phyloP scores from a whole-genome alignment of 371 early-diverging fungal species.

The Mucor velutinosus region DNA sequence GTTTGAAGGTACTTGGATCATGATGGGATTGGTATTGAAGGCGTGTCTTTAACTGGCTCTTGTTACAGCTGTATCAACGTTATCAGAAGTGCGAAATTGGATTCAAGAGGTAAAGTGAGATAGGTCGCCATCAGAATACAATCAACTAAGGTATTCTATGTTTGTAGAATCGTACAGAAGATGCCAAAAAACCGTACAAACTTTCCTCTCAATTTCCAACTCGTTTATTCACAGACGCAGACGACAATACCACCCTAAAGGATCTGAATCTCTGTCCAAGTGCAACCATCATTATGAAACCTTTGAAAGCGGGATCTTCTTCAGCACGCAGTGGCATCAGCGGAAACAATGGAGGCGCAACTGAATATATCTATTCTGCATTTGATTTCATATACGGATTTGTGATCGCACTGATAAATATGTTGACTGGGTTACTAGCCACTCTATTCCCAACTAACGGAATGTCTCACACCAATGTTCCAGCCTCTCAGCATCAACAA shows the following conservation, averaged over 20 bases:
- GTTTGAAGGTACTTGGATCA: conserved; percentile 33
- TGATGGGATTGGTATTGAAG: not conserved
- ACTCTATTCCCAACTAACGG: conserved; percentile 31
- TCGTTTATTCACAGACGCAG: conserved; percentile 43
- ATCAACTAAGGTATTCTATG: not conserved
- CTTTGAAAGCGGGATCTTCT: conserved; percentile 11
- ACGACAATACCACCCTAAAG: conserved; percentile 41
- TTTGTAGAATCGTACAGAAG: conserved; percentile 36
- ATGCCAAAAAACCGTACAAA: conserved; percentile 36
- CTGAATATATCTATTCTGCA: conserved; percentile 25
- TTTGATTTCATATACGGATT: conserved; percentile 26
- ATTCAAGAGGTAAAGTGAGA: conserved; percentile 33
- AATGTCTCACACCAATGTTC: not conserved
- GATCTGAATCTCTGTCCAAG: conserved; percentile 58
- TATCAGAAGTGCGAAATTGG: conserved; percentile 39
- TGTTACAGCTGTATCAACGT: conserved; percentile 30
- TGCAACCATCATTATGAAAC: conserved; percentile 60
- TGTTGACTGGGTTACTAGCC: conserved; percentile 8
- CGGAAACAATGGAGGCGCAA: conserved; percentile 22
- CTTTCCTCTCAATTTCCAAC: conserved; percentile 50
- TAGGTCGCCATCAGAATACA: not conserved
- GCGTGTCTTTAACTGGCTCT: not conserved
- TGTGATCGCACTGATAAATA: conserved; percentile 23
- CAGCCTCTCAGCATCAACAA: not conserved
- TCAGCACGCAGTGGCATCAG: conserved; percentile 3